phyloP scores from a whole-genome alignment of 2,329 filamentous ascomycete genomes.

The Cryphonectria carpinicola region DNA sequence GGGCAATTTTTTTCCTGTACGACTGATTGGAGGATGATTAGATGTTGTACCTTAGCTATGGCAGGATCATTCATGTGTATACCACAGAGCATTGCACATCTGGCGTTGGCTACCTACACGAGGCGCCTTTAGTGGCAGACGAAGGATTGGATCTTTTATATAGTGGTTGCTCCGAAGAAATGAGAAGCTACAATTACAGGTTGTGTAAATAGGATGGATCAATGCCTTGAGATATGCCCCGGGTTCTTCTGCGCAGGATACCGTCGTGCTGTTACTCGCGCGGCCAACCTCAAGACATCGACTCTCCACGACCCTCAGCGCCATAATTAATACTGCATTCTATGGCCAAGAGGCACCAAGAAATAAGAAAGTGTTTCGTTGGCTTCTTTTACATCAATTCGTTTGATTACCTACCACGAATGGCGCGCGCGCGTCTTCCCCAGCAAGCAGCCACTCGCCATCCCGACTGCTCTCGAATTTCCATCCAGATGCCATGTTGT shows the following conservation, averaged over 20 bases:
- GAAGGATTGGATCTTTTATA: background rate
- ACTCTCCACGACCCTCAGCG: background rate
- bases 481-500: background rate
- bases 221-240: background rate
- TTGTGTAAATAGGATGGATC: background rate
- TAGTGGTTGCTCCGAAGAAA: background rate
- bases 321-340: background rate
- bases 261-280: background rate
- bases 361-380: too few species aligned
- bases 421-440: too few species aligned
- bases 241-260: background rate
- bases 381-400: too few species aligned
- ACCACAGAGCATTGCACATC: constrained; percentile 24
- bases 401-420: too few species aligned
- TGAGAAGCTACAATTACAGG: background rate
- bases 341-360: too few species aligned
- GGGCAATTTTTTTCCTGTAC: background rate
- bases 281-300: background rate
- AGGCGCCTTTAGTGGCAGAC: background rate
- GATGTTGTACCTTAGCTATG: constrained; percentile 19
- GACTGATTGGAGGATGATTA: constrained; percentile 9
- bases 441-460: too few species aligned
- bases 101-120: constrained; percentile 20
- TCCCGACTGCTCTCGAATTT: too few species aligned
- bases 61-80: constrained; percentile 23